Evolutionary conservation across 495 filamentous ascomycete species (phyloP).

Genomic region (Melanomma pulvis-pyrius): DNA sequence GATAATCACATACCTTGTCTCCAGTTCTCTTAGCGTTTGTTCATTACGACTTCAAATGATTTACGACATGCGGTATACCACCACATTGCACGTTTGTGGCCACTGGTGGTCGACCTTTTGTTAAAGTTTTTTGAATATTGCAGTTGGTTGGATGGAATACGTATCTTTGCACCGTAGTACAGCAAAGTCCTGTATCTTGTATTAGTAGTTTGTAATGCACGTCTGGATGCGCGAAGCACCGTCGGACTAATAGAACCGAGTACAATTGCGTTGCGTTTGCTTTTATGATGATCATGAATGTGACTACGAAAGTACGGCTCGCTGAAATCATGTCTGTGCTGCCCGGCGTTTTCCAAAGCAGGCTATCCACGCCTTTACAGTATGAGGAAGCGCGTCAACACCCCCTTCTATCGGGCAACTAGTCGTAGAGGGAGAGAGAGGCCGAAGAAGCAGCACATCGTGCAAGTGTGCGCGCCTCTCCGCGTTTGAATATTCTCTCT

Average conservation of each 20-base stretch:
- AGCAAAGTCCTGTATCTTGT: background rate
- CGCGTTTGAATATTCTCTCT: background rate
- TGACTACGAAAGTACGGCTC: background rate
- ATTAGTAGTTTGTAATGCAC: background rate
- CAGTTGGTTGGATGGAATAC: no score
- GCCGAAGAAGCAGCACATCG: no score
- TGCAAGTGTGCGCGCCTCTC: background rate
- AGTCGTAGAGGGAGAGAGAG: no score
- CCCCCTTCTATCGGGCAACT: no score
- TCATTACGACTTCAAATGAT: slow-evolving; percentile 5
- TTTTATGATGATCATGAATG: background rate
- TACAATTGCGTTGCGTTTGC: background rate
- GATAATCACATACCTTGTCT: background rate
- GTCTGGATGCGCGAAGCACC: background rate
- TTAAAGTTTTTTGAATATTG: background rate
- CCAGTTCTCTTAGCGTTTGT: background rate
- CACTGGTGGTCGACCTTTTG: background rate
- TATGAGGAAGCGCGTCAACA: no score
- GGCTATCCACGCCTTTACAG: no score
- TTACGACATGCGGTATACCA: background rate
- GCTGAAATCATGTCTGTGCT: no score
- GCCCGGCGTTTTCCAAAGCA: no score
- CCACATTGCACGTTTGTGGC: background rate
- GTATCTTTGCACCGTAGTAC: background rate
- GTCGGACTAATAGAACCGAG: background rate